Evolutionary conservation across 2,329 filamentous ascomycete species (phyloP), one percentile per base, ranked within the genome.

Genomic region (Aureobasidium mangrovei): DNA sequence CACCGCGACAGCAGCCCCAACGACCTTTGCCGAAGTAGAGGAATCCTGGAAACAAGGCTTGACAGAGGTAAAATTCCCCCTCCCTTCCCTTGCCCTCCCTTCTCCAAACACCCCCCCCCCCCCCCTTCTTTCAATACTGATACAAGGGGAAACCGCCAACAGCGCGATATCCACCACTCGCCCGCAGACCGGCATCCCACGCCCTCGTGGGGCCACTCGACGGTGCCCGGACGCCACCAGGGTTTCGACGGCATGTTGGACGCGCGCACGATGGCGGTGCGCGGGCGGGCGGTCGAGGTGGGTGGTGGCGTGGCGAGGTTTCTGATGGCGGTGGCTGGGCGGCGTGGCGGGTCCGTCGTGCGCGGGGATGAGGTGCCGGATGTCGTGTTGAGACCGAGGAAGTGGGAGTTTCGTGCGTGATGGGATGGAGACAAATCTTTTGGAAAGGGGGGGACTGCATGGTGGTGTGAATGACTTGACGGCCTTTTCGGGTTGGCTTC

Each of bases 11-110:
- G 41, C 48, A 7, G 38, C 47, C 8, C 47, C 47, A 24, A 35
- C 29, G 5, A 33, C 28, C n/a, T 51, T 55, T 29, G 28, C 45
- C 9, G 44, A 51, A 12, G 32, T 52, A 12, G 51, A 54, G n/a
- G 8, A 54, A 41, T 42, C 39, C 9, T 54, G 44, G 51, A 39
- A 29, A 32, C 36, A 44, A 47, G 54, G 56, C 27, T 36, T 52
- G 18, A 53, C 46, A 2, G 46, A 58, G 53, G 56, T 55, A 18
- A 18, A 18, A 18, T 18, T 18, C 18, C 18, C 18, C 18, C 18
- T 18, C 18, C 18, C 18, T 18, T 18, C 46, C 39, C 41, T 36
- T 26, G 18, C 12, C 7, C 27, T 4, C 43, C 55, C 29, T 10
- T 52, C 43, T 49, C 35, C 27, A 8, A 1, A 40, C 28, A 18